phyloP scores from a whole-genome alignment of 225 moss, liverwort and hornwort genomes.

The Takakia lepidozioides region DNA sequence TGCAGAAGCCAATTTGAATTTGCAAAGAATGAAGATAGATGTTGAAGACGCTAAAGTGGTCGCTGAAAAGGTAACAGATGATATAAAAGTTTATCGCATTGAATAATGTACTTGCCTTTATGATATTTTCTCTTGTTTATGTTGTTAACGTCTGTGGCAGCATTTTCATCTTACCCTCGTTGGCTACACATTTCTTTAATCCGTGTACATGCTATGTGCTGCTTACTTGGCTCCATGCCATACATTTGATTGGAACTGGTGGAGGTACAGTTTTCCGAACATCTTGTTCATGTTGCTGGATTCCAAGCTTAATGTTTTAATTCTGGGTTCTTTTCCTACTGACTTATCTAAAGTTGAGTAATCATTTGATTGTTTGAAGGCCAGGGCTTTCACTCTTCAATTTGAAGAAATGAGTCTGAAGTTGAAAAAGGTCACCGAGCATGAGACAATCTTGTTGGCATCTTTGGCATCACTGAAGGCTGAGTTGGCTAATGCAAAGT shows the following conservation, averaged over 20 bases:
- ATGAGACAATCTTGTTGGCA: conserved; percentile 52
- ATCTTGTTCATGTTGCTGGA: not conserved
- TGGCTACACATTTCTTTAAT: too few species aligned
- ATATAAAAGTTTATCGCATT: too few species aligned
- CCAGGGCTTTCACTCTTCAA: conserved; percentile 40
- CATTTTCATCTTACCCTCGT: too few species aligned
- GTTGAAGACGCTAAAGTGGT: conserved; percentile 38
- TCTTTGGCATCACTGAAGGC: conserved; percentile 55
- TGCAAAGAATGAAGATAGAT: conserved; percentile 45
- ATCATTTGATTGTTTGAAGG: conserved; percentile 14
- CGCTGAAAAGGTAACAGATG: conserved; percentile 58
- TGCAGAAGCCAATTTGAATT: conserved; percentile 50
- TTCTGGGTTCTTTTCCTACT: not conserved
- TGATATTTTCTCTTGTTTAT: too few species aligned
- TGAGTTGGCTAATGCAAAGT: conserved; percentile 34
- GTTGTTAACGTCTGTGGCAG: too few species aligned
- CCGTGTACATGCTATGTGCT: not conserved
- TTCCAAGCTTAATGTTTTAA: not conserved
- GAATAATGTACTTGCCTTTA: too few species aligned
- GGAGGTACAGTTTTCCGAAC: not conserved
- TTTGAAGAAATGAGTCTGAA: conserved; percentile 43
- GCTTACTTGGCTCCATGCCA: not conserved
- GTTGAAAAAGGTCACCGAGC: conserved; percentile 36
- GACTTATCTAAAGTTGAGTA: not conserved
- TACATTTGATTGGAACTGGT: too few species aligned